Evolutionary conservation across 768 basidiomycete genomes (phyloP).

Genomic region (Chalciporus pseudorubinellus): DNA sequence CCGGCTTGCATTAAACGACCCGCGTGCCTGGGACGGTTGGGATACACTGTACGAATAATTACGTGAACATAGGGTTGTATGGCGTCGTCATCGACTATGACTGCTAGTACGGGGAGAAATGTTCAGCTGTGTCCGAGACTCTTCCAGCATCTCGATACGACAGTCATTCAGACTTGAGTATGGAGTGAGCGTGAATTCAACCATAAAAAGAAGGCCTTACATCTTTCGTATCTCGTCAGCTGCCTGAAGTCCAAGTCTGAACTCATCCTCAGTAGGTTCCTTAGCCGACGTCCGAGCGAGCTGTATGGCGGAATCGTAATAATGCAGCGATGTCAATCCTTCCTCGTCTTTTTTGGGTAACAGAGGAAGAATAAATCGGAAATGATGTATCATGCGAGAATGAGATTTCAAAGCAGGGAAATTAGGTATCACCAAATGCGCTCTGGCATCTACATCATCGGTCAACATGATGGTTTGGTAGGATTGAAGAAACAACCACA

Average conservation of each 20-base stretch:
- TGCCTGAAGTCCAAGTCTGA: slow-evolving; percentile 58
- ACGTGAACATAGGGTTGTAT: neutral
- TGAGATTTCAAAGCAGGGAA: slow-evolving; percentile 70
- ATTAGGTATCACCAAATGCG: slow-evolving; percentile 70
- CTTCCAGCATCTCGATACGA: slow-evolving; percentile 59
- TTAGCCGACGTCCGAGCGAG: slow-evolving; percentile 58
- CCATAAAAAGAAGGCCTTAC: slow-evolving; percentile 33
- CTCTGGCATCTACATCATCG: slow-evolving; percentile 48
- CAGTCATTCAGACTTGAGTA: slow-evolving; percentile 56
- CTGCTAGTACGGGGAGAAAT: slow-evolving; percentile 14
- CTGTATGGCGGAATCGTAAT: slow-evolving; percentile 76
- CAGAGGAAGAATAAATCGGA: slow-evolving; percentile 71
- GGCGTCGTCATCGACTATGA: neutral
- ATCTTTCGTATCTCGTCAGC: slow-evolving; percentile 58
- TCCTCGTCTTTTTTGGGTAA: slow-evolving; percentile 53
- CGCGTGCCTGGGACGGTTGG: neutral
- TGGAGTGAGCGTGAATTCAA: neutral
- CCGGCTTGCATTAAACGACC: slow-evolving; percentile 41
- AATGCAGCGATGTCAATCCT: slow-evolving; percentile 66
- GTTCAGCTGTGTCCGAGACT: slow-evolving; percentile 48
- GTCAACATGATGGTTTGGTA: slow-evolving; percentile 1
- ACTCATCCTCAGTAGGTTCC: slow-evolving; percentile 69
- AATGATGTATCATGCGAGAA: slow-evolving; percentile 75
- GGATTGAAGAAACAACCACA: neutral
- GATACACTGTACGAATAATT: neutral